Percentiles rank a stretch among this genome's conserved stretches.
Conservation (phyloP, 2,329 filamentous ascomycete species). For the Monosporascus sp. region DNA sequence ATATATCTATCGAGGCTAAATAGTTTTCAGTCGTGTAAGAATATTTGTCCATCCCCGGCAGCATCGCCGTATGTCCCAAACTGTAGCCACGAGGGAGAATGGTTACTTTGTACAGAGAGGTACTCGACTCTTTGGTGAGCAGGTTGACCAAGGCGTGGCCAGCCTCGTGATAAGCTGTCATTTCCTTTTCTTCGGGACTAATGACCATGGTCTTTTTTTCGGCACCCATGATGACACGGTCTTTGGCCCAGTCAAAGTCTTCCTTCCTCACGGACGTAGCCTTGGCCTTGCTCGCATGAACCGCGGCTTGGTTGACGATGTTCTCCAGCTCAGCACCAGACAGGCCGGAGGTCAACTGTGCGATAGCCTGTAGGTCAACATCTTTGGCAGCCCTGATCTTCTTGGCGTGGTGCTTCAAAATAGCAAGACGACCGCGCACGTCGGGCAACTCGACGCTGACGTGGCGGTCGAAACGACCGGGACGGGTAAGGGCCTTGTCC, state of each 20-base stretch:
- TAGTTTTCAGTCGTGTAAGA: constrained; percentile 83
- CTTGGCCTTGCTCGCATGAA: constrained; percentile 88
- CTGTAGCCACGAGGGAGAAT: constrained; percentile 87
- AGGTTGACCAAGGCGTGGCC: constrained; percentile 89
- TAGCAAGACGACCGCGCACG: constrained; percentile 86
- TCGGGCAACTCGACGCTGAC: constrained; percentile 86
- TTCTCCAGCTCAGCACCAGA: constrained; percentile 96
- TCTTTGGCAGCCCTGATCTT: constrained; percentile 77
- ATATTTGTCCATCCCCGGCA: constrained; percentile 91
- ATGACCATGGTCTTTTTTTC: constrained; percentile 88
- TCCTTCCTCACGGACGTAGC: constrained; percentile 66
- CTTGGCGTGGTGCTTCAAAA: constrained; percentile 88
- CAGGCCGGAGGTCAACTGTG: constrained; percentile 82
- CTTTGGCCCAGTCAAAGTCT: constrained; percentile 96
- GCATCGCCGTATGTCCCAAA: constrained; percentile 79
- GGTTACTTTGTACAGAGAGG: constrained; percentile 91
- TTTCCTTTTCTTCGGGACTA: constrained; percentile 85
- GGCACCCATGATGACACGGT: constrained; percentile 95
- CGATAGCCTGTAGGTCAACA: constrained; percentile 79
- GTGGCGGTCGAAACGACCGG: constrained; percentile 92
- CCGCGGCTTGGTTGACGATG: constrained; percentile 90
- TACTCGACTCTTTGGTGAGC: constrained; percentile 66
- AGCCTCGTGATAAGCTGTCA: constrained; percentile 95
- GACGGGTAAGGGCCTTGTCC: constrained; percentile 89
- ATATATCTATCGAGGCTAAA: constrained; percentile 71